Evolutionary conservation across 768 basidiomycete species (phyloP), one percentile per base, ranked within the genome.

Genomic region (Boletus rubescentipes): DNA sequence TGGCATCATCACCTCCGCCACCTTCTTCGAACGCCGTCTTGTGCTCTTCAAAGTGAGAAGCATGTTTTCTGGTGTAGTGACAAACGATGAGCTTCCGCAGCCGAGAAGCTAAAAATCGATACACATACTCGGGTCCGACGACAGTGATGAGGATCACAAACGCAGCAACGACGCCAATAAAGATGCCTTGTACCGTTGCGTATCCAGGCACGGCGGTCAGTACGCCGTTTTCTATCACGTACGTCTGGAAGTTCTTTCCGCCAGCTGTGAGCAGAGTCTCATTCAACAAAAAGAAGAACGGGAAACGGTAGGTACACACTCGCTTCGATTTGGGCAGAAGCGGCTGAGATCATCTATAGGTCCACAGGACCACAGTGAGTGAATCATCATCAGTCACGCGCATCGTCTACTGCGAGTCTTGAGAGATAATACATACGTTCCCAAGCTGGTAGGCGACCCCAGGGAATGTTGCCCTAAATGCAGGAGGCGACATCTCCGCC

Each of bases 391-490:
- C 30, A 51, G 36, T 45, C 2, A 16, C 10, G 14, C 21, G 11
- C 9, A 9, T 16, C n/a, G n/a, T n/a, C n/a, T 16, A 2, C 3
- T 21, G 15, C 14, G 16, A n/a, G 15, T 12, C 2, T 23, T 7
- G 32, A 3, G 31, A 42, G 34, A 49, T 2, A 53, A 9, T 2
- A 62, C 69, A 10, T 37, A 69, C 79, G 67, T 90, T 92, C 35
- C 92, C 90, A 29, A 93, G 65, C 60, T 93, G 92, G 70, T 93
- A 94, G 2, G 89, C 83, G 0, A 91, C 82, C 54, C 92, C 92
- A 23, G 88, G 88, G 77, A 92, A 94, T 2, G 89, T 88, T 4
- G 91, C 89, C 54, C 93, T 80, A 79, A 93, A 95, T 0, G 90
- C 92, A 0, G 91, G 87, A 9, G 93, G 93, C 0, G 89, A 89